phyloP scores from a whole-genome alignment of 257 asterid species.

The Fraxinus anomala region DNA sequence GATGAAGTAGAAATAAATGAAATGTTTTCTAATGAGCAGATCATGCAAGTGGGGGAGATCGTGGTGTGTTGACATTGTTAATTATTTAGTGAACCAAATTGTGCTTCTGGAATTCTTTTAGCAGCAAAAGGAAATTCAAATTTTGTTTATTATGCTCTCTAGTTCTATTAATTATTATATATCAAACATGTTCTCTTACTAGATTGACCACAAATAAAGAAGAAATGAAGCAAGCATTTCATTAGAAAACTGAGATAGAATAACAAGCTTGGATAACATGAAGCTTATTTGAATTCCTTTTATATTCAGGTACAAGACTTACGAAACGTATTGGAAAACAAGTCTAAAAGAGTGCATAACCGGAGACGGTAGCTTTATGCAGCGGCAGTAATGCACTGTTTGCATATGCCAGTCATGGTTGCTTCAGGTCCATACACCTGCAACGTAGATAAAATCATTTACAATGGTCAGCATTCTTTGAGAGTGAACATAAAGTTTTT shows the following conservation, averaged over 20 bases:
- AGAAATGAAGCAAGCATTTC: not conserved
- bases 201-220: too few relatives aligned
- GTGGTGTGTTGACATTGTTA: too few relatives aligned
- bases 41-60: too few relatives aligned
- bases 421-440: constrained; percentile 96
- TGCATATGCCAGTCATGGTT: constrained; percentile 87
- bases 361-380: constrained; percentile 27
- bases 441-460: constrained; percentile 1
- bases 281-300: not conserved
- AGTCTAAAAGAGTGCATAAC: not conserved
- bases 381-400: constrained; percentile 66
- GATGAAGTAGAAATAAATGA: too few relatives aligned
- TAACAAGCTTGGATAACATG: not conserved
- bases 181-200: too few relatives aligned
- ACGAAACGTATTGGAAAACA: not conserved
- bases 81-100: too few relatives aligned
- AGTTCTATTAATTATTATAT: not conserved
- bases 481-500: not conserved
- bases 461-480: not conserved
- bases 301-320: not conserved
- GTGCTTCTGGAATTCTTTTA: too few relatives aligned
- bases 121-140: not conserved
- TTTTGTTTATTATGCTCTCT: too few relatives aligned
- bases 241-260: not conserved
- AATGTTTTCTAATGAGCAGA: too few relatives aligned